Percentiles rank a stretch among this genome's conserved stretches.
phyloP scores from a whole-genome alignment of 1,284 basidiomycete species.

The Butyriboletus regius region DNA sequence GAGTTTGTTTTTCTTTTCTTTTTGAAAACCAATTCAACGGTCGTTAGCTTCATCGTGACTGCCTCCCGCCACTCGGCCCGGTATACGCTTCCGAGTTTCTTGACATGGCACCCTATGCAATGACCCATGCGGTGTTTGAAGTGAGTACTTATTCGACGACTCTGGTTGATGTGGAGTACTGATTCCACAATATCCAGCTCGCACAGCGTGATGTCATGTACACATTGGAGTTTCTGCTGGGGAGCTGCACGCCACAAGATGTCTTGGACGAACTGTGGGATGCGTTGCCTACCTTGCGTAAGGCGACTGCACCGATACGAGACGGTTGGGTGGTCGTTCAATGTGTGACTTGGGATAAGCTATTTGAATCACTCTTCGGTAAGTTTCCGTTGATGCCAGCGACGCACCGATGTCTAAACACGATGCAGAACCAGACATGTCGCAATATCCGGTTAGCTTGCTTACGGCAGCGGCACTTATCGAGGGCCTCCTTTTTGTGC shows the following conservation, averaged over 20 bases:
- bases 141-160: conserved; percentile 24
- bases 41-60: conserved; percentile 55
- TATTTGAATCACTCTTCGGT: conserved; percentile 47
- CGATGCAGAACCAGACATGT: conserved; percentile 42
- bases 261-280: conserved; percentile 53
- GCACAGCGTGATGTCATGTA: conserved; percentile 54
- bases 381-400: not conserved
- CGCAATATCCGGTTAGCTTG: conserved; percentile 45
- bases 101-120: conserved; percentile 39
- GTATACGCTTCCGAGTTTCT: conserved; percentile 48
- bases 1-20: not conserved
- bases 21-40: not conserved
- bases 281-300: conserved; percentile 45
- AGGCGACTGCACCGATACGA: conserved; percentile 27
- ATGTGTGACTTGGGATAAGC: conserved; percentile 42
- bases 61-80: conserved; percentile 47
- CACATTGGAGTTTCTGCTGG: conserved; percentile 44
- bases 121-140: conserved; percentile 47
- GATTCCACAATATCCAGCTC: conserved; percentile 31
- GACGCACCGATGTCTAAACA: not conserved
- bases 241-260: conserved; percentile 48
- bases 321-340: conserved; percentile 43
- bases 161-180: not conserved
- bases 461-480: conserved; percentile 46
- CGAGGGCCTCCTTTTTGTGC: conserved; percentile 37